Percentiles rank a stretch among this genome's conserved stretches.
phyloP scores from a whole-genome alignment of 352 stramenopile genomes.

The Globisporangium carolinianum region DNA sequence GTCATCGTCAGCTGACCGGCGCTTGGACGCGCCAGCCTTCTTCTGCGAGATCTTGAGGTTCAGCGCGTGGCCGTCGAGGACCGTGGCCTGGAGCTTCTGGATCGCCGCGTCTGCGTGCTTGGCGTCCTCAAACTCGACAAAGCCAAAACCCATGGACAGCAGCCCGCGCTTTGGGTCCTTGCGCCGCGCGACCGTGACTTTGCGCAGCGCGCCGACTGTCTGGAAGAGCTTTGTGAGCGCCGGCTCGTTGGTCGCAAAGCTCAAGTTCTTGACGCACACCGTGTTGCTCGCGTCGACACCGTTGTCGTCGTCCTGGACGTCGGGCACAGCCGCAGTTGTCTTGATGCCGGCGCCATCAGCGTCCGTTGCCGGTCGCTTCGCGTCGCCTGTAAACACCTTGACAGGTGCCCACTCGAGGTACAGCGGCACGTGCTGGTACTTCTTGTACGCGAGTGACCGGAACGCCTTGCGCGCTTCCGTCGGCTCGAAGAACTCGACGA shows the following conservation, averaged over 20 bases:
- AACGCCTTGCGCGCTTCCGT: conserved; percentile 95
- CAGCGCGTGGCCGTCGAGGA: conserved; percentile 94
- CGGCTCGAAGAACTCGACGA: conserved; percentile 95
- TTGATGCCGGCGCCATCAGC: conserved; percentile 50
- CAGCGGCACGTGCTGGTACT: conserved; percentile 97
- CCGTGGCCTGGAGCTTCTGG: conserved; percentile 60
- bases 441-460: conserved; percentile 95
- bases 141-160: conserved; percentile 98
- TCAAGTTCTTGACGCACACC: conserved; percentile 99
- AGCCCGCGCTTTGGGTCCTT: conserved; percentile 77
- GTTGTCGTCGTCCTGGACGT: conserved; percentile 64
- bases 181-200: conserved; percentile 81
- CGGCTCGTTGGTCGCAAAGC: conserved; percentile 93
- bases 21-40: conserved; percentile 41
- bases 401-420: conserved; percentile 98
- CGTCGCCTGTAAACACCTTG: conserved; percentile 55
- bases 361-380: conserved; percentile 2
- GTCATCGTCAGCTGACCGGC: conserved; percentile 21
- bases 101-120: conserved; percentile 85
- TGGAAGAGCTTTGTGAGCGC: conserved; percentile 69
- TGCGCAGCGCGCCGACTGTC: conserved; percentile 67
- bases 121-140: conserved; percentile 94
- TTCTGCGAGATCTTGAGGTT: conserved; percentile 94
- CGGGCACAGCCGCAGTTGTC: conserved; percentile 39
- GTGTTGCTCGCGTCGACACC: conserved; percentile 69